These are phyloP conservation scores for Massariosphaeria phaeospora DNA, from an alignment of 495 filamentous ascomycete genomes.

Conservation along the genomic window DNA sequence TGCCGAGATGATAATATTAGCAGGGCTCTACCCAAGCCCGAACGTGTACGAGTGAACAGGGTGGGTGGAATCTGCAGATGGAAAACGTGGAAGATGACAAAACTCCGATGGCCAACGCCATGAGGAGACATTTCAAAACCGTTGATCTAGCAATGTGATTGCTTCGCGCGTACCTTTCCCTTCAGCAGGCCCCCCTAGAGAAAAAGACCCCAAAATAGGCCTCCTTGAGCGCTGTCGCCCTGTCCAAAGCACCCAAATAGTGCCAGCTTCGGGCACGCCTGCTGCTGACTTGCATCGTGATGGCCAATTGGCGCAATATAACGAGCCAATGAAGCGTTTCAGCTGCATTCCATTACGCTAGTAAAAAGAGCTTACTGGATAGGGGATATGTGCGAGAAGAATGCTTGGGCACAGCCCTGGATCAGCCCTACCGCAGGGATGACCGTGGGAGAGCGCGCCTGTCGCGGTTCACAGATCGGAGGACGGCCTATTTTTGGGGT, in stretches of 20 bases:
- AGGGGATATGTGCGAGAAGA: slow-evolving; percentile 23
- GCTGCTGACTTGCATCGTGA: slow-evolving; percentile 1
- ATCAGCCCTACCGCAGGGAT: slow-evolving; percentile 23
- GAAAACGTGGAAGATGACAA: too few species aligned
- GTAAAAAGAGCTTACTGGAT: background rate
- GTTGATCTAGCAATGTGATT: background rate
- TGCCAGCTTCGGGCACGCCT: background rate
- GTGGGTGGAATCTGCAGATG: background rate
- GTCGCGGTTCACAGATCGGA: slow-evolving; percentile 16
- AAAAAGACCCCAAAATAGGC: slow-evolving; percentile 19
- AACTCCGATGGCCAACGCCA: too few species aligned
- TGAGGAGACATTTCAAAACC: slow-evolving; percentile 20
- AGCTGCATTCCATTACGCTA: slow-evolving; percentile 1
- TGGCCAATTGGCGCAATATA: slow-evolving; percentile 2
- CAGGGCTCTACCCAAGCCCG: background rate
- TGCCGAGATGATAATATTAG: background rate
- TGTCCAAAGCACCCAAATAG: background rate
- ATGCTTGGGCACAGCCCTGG: slow-evolving; percentile 19
- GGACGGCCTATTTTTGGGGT: slow-evolving; percentile 24
- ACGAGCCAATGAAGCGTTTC: slow-evolving; percentile 4
- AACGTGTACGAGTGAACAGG: background rate
- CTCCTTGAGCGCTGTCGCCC: background rate
- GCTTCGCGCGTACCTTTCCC: too few species aligned
- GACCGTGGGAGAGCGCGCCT: slow-evolving; percentile 3
- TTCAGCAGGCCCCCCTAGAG: background rate